Base-by-base conservation (phyloP, 2,329 filamentous ascomycete species). In the Penicillium sp. region DNA sequence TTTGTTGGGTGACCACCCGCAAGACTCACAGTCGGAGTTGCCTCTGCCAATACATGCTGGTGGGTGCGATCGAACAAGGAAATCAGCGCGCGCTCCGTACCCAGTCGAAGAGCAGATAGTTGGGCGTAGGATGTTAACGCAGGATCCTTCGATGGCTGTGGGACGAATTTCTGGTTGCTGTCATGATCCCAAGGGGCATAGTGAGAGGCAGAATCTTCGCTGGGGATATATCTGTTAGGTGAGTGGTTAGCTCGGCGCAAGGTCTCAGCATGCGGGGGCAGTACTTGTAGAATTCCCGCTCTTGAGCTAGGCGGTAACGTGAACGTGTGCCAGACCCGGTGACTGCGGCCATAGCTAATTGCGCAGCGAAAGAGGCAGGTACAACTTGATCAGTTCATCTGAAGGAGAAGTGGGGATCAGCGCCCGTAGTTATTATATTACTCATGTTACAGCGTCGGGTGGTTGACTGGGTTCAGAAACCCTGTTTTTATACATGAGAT, bases 31-130 rank as follows among this genome's bases (percentile, higher is more conserved):
- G 70, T 71, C 1, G 73, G 72, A 1, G 81, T 81, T 6, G 81
- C 79, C 59, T 84, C 82, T 52, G 81, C 81, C 16, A 84, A 68
- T 21, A 84, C 69, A 58, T 82, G 77, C 57, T 85, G 81, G 46
- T 75, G 65, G 4, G 73, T 71, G 4, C 68, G 68, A 59, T 83
- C 82, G 58, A 85, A 83, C 19, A 85, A 69, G 1, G 82, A 84
- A 48, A 85, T 74, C 22, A 83, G 62, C 16, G 75, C 71, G 29
- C 81, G 75, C 21, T 72, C 67, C 4, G 72, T 74, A n/a, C 75
- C 71, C 4, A 83, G 69, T 14, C 78, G 75, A 52, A 78, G 68
- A 5, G 76, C 72, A 1, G 74, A 81, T 4, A 84, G 73, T 63
- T 84, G 80, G 21, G 81, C 81, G 51, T 83, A 77, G 6, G 79